phyloP scores from a whole-genome alignment of 192 early-diverging fungal species.

The Coemansia sp. region DNA sequence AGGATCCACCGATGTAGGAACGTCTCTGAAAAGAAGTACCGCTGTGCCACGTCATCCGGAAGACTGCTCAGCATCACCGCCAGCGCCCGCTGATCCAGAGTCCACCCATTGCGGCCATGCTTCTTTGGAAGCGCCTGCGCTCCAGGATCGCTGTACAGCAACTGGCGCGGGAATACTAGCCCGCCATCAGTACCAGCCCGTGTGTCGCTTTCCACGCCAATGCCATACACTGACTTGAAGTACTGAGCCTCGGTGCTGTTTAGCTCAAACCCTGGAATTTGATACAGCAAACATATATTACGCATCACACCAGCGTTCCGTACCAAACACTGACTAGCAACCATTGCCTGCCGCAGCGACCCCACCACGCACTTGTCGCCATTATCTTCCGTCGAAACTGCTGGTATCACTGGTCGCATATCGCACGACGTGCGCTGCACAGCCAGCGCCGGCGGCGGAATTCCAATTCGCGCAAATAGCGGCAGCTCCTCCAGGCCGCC shows the following conservation, averaged over 20 bases:
- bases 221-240: background rate
- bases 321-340: constrained; percentile 48
- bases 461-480: constrained; percentile 45
- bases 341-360: constrained; percentile 31
- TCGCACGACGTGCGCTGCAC: constrained; percentile 17
- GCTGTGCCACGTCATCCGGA: constrained; percentile 39
- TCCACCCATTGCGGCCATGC: constrained; percentile 24
- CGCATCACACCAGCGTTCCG: constrained; percentile 46
- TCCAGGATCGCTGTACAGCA: constrained; percentile 16
- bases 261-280: constrained; percentile 35
- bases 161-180: constrained; percentile 15
- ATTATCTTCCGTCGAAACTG: background rate
- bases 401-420: constrained; percentile 25
- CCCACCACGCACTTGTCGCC: constrained; percentile 18
- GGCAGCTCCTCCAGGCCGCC: constrained; percentile 25
- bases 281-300: constrained; percentile 48
- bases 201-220: background rate
- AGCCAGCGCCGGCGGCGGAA: constrained; percentile 22
- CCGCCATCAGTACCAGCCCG: background rate
- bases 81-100: constrained; percentile 42
- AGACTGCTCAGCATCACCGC: constrained; percentile 37
- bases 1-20: constrained; percentile 51
- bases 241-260: constrained; percentile 15
- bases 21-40: constrained; percentile 52
- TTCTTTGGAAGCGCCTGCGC: constrained; percentile 3